Evolutionary conservation across 1,284 basidiomycete genomes (phyloP).

Genomic region (Cryptococcus floricola): DNA sequence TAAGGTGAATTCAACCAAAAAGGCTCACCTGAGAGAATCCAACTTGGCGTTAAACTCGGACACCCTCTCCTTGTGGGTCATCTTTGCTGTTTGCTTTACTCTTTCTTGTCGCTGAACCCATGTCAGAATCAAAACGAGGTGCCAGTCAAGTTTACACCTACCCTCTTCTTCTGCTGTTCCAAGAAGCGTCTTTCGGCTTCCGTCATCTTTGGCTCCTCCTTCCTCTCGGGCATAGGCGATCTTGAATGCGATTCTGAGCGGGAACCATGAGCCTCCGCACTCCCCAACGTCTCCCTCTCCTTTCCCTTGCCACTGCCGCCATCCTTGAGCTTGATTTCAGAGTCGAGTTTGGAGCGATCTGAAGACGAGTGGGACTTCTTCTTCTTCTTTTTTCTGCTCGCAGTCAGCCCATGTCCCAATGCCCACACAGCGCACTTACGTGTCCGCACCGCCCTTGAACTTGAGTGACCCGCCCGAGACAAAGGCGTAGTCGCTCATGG

Average conservation of each 20-base stretch:
- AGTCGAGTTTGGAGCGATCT: conserved; percentile 25
- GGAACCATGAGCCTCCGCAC: neutral
- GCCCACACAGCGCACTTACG: conserved; percentile 55
- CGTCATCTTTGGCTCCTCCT: conserved; percentile 58
- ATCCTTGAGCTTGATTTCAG: conserved; percentile 48
- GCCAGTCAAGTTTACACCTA: conserved; percentile 50
- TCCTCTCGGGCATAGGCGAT: neutral
- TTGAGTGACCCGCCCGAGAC: conserved; percentile 83
- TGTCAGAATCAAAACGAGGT: neutral
- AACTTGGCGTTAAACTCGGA: conserved; percentile 86
- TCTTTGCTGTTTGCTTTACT: conserved; percentile 73
- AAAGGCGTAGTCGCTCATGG: conserved; percentile 68
- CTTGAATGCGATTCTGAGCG: neutral
- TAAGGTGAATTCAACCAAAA: neutral
- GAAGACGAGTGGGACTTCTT: conserved; percentile 60
- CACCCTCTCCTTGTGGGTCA: conserved; percentile 94
- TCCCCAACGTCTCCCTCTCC: conserved; percentile 4
- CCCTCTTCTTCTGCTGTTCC: conserved; percentile 74
- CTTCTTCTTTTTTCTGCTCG: conserved; percentile 71
- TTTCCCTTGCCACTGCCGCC: conserved; percentile 42
- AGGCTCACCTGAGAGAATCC: conserved; percentile 59
- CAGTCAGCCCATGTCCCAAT: neutral
- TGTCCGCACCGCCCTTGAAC: conserved; percentile 77
- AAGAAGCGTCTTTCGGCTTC: conserved; percentile 87
- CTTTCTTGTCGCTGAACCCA: conserved; percentile 61